Conservation (phyloP, 1,139 yeast species). For the Suhomyces guaymorum region DNA sequence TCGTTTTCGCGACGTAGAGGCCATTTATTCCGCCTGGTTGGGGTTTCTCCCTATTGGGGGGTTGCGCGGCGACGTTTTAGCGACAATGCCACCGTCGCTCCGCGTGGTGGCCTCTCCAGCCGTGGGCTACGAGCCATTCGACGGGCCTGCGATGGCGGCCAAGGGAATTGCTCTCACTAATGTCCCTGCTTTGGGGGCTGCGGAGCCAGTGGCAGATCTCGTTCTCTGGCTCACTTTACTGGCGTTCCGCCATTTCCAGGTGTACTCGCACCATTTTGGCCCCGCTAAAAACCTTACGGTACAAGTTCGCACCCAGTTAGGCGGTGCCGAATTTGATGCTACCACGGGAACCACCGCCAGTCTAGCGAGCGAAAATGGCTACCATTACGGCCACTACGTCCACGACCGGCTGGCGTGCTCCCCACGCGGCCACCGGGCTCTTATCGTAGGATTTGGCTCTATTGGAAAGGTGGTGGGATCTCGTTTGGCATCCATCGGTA, state of each 20-base stretch:
- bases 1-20: conserved; percentile 45
- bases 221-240: conserved; percentile 61
- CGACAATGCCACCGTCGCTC: conserved; percentile 50
- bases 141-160: conserved; percentile 39
- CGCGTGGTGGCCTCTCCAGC: conserved; percentile 64
- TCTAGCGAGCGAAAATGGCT: conserved; percentile 30
- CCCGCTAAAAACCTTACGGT: conserved; percentile 40
- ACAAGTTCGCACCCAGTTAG: conserved; percentile 38
- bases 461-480: conserved; percentile 69
- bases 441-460: conserved; percentile 76
- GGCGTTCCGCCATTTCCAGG: conserved; percentile 60
- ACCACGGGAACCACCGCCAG: conserved; percentile 36
- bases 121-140: conserved; percentile 69
- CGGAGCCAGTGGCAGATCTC: conserved; percentile 77
- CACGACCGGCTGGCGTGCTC: conserved; percentile 39
- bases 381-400: conserved; percentile 49
- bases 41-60: conserved; percentile 56
- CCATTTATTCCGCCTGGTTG: conserved; percentile 66
- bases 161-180: conserved; percentile 61
- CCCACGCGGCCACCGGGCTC: conserved; percentile 61
- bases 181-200: conserved; percentile 61
- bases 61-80: conserved; percentile 47
- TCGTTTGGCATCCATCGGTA: conserved; percentile 59
- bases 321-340: conserved; percentile 36
- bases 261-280: conserved; percentile 46